Evolutionary conservation across 306 rosid genomes (phyloP).

Genomic region (Potentilla sterilis): DNA sequence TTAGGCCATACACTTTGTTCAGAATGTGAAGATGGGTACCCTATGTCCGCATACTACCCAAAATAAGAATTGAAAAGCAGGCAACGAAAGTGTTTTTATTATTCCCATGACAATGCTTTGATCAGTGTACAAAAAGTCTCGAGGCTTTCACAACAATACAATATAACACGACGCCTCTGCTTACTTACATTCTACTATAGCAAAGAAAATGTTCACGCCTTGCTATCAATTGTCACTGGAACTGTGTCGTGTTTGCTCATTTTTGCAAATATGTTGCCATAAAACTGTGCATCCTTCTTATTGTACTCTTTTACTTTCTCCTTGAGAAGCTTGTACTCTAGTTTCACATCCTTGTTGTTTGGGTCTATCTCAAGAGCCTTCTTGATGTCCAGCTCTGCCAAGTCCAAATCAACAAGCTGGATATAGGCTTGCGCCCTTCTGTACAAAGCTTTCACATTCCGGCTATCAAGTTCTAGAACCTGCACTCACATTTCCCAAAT

Average conservation of each 20-base stretch:
- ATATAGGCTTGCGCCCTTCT: slow-evolving; percentile 47
- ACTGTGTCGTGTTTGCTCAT: slow-evolving; percentile 60
- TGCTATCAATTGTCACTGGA: slow-evolving; percentile 57
- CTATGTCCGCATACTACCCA: too few relatives aligned
- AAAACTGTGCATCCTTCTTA: slow-evolving; percentile 44
- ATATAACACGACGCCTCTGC: neutral
- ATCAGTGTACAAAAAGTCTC: neutral
- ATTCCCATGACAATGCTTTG: neutral
- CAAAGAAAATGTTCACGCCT: slow-evolving; percentile 30
- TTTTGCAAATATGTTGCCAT: slow-evolving; percentile 40
- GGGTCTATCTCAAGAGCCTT: slow-evolving; percentile 47
- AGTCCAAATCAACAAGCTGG: slow-evolving; percentile 38
- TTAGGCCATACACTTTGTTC: too few relatives aligned
- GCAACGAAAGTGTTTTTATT: neutral
- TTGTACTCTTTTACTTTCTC: slow-evolving; percentile 42
- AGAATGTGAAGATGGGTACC: too few relatives aligned
- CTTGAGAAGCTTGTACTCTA: slow-evolving; percentile 30
- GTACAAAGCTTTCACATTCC: slow-evolving; percentile 45
- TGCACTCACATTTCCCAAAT: neutral
- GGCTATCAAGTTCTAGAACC: slow-evolving; percentile 40
- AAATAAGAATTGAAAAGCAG: neutral
- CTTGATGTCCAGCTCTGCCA: slow-evolving; percentile 46
- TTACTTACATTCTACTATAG: too few relatives aligned
- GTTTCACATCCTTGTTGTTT: slow-evolving; percentile 39
- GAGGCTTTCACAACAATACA: neutral